A percentile compares a stretch with the other conserved stretches of the same genome.
phyloP scores from a whole-genome alignment of 2,329 filamentous ascomycete species.

The Sporothrix luriei region DNA sequence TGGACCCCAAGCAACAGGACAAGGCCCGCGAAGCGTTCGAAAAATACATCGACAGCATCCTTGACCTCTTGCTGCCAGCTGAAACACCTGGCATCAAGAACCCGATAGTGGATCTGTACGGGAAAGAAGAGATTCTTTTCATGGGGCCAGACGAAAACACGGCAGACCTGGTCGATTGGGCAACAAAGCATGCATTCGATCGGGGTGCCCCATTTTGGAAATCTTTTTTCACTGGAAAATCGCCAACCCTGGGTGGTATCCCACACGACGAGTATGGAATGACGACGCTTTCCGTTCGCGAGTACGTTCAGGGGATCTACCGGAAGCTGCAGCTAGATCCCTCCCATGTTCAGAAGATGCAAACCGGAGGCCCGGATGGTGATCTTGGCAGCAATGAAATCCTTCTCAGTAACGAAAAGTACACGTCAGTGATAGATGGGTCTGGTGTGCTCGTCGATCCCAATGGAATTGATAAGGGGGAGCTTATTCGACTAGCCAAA shows the following conservation, averaged over 20 bases:
- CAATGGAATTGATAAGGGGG: constrained; percentile 79
- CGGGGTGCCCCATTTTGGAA: constrained; percentile 98
- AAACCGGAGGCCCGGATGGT: constrained; percentile 95
- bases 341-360: constrained; percentile 83
- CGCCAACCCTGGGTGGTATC: constrained; percentile 91
- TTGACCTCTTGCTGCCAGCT: constrained; percentile 89
- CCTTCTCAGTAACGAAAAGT: constrained; percentile 91
- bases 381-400: constrained; percentile 98
- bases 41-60: constrained; percentile 98
- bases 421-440: constrained; percentile 93
- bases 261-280: constrained; percentile 96
- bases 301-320: constrained; percentile 96
- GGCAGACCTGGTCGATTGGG: constrained; percentile 95
- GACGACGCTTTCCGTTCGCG: constrained; percentile 94
- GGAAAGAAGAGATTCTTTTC: constrained; percentile 95
- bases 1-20: constrained; percentile 92
- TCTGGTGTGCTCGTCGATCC: constrained; percentile 93
- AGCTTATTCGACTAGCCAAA: constrained; percentile 83
- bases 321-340: constrained; percentile 91
- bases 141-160: constrained; percentile 99
- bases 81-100: constrained; percentile 97
- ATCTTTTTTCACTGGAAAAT: constrained; percentile 99
- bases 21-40: constrained; percentile 91
- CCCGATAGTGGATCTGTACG: constrained; percentile 92
- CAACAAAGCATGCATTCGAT: constrained; percentile 86